Evolutionary conservation across 306 rosid species (phyloP), one percentile per base, ranked within the genome.

Genomic region (Quercus wislizeni): DNA sequence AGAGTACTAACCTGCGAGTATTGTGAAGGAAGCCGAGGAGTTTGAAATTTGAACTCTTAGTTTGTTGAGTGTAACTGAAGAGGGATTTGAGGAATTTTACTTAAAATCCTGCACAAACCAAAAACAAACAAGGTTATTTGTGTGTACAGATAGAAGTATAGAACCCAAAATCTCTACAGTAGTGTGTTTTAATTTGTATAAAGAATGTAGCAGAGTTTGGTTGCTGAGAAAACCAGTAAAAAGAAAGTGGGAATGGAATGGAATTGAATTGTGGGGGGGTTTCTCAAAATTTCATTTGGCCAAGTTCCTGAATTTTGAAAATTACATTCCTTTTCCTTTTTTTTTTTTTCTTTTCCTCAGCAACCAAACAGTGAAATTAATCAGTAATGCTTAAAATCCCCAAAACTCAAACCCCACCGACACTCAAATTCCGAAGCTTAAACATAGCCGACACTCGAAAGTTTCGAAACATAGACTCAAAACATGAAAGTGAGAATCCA

Each of bases 391-490:
- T 15, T 35, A 35, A 71, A 11, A 71, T 56, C 54, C 62, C 7
- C 49, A 57, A 49, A 76, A 57, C 54, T 63, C 75, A 31, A 35
- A 4, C 51, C 25, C 6, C 15, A 33, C 75, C 64, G 56, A 69
- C 77, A 75, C 38, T 58, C n/a, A 27, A 61, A n/a, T 63, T 57
- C 55, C 2, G 14, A n/a, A 31, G 19, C 21, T n/a, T 20, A 14
- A 14, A 55, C 28, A 1, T 15, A 9, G 71, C 85, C 71, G 61
- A 61, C 77, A 79, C 73, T 18, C 9, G 2, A 78, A 78, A 69
- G 25, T 11, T 49, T 61, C 0, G n/a, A 31, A 58, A 61, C 20
- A 52, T 51, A 19, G 54, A 13, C 54, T 49, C 54, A 49, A 49
- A 49, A 49, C 17, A 2, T 0, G 77, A 27, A 21, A 41, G 76